A percentile compares a stretch with the other conserved stretches of the same genome.
phyloP scores from a whole-genome alignment of 805 yeast genomes.

The Pichia cabralensis region DNA sequence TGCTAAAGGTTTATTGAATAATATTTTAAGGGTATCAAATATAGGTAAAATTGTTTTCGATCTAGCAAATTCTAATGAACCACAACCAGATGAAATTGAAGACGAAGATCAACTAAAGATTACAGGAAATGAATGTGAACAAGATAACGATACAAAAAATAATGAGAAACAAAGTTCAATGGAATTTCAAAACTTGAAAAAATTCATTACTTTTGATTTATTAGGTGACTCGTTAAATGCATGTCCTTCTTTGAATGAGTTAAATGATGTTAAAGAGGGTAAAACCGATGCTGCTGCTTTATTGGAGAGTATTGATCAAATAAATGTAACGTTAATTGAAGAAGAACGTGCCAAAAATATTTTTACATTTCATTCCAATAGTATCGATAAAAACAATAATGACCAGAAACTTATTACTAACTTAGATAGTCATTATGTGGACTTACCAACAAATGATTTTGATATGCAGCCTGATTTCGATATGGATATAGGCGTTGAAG shows the following conservation, averaged over 20 bases:
- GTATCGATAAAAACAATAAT: no score
- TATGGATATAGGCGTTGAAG: background rate
- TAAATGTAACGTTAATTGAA: background rate
- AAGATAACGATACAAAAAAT: background rate
- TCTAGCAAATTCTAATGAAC: constrained; percentile 9
- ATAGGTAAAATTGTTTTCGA: constrained; percentile 34
- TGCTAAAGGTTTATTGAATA: constrained; percentile 41
- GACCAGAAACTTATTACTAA: no score
- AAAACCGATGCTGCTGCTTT: constrained; percentile 9
- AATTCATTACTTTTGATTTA: constrained; percentile 2
- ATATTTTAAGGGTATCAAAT: constrained; percentile 36
- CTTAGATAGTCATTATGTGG: no score
- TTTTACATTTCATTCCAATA: background rate
- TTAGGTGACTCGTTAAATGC: background rate
- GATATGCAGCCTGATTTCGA: background rate
- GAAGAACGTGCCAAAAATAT: no score
- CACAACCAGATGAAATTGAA: background rate
- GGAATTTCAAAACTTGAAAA: background rate
- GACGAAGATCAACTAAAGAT: no score
- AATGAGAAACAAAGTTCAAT: no score
- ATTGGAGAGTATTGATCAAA: constrained; percentile 16
- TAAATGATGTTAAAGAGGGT: constrained; percentile 1
- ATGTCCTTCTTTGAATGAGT: constrained; percentile 5
- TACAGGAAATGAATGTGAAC: no score
- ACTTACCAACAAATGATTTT: no score